Conservation (phyloP, 2,329 filamentous ascomycete species). For the Nemania sp. region DNA sequence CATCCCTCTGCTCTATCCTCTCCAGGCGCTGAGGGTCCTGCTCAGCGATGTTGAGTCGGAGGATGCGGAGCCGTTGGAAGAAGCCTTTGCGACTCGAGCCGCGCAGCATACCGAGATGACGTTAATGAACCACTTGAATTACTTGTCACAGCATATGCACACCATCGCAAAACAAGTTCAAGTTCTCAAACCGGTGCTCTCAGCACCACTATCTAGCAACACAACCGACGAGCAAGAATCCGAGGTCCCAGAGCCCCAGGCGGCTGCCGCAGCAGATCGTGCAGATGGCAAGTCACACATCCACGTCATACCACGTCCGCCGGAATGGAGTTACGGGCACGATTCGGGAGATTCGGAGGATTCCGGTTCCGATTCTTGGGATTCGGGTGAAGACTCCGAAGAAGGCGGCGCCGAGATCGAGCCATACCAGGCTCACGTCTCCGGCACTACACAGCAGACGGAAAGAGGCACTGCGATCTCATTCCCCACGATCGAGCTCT, state of each 20-base stretch:
- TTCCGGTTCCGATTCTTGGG: slow-evolving; percentile 46
- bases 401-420: slow-evolving; percentile 49
- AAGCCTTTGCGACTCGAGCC: slow-evolving; percentile 65
- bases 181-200: slow-evolving; percentile 31
- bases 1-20: slow-evolving; percentile 72
- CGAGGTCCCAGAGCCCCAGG: not conserved
- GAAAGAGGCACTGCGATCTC: slow-evolving; percentile 78
- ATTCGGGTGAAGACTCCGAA: slow-evolving; percentile 54
- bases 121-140: slow-evolving; percentile 76
- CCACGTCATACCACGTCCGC: slow-evolving; percentile 73
- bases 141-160: slow-evolving; percentile 72
- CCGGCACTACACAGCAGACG: slow-evolving; percentile 45
- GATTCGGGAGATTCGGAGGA: slow-evolving; percentile 48
- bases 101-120: slow-evolving; percentile 62
- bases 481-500: slow-evolving; percentile 76
- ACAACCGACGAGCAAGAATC: not conserved
- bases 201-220: not conserved
- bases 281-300: slow-evolving; percentile 65
- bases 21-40: slow-evolving; percentile 68
- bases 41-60: slow-evolving; percentile 65
- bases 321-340: slow-evolving; percentile 69
- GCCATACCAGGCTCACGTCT: slow-evolving; percentile 29
- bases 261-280: slow-evolving; percentile 16
- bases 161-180: slow-evolving; percentile 62
- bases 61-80: slow-evolving; percentile 67